Evolutionary conservation across 2,329 filamentous ascomycete genomes (phyloP).

Genomic region (Hypoxylon sp.): DNA sequence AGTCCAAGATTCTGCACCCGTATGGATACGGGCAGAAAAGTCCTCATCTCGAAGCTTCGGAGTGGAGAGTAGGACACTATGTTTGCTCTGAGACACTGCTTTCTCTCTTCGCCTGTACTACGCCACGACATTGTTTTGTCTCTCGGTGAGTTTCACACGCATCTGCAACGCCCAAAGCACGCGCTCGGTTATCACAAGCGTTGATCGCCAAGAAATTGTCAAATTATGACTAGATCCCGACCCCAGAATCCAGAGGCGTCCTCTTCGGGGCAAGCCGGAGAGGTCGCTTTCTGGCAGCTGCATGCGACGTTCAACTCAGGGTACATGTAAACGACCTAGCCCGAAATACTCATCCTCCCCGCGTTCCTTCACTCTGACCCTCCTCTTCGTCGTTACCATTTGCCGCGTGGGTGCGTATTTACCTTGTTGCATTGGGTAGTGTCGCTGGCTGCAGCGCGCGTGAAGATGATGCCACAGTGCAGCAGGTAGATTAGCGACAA

Average conservation of each 20-base stretch:
- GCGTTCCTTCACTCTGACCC: slow-evolving; percentile 25
- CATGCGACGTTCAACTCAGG: slow-evolving; percentile 35
- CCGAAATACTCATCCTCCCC: slow-evolving; percentile 29
- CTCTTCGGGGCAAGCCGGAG: slow-evolving; percentile 29
- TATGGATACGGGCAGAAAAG: slow-evolving; percentile 15
- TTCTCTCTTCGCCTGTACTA: slow-evolving; percentile 11
- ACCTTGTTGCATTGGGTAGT: slow-evolving; percentile 27
- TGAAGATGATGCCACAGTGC: slow-evolving; percentile 36
- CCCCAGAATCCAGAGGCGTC: slow-evolving; percentile 33
- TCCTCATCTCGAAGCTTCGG: slow-evolving; percentile 16
- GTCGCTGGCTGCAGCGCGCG: slow-evolving; percentile 14
- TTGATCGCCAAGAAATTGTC: slow-evolving; percentile 38
- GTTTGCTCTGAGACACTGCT: slow-evolving; percentile 24
- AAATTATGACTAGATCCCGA: slow-evolving; percentile 39
- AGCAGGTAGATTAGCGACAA: slow-evolving; percentile 36
- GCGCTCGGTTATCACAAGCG: slow-evolving; percentile 31
- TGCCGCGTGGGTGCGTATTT: slow-evolving; percentile 11
- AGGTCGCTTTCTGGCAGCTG: slow-evolving; percentile 41
- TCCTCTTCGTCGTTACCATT: slow-evolving; percentile 20
- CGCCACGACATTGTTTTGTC: slow-evolving; percentile 7
- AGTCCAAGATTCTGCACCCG: slow-evolving; percentile 15
- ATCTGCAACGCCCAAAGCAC: slow-evolving; percentile 13
- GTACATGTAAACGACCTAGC: slow-evolving; percentile 31
- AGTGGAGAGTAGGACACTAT: slow-evolving; percentile 13
- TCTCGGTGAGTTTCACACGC: slow-evolving; percentile 40